A percentile compares a stretch with the other conserved stretches of the same genome.
phyloP scores from a whole-genome alignment of 2,329 filamentous ascomycete genomes.

The Penicillium expansum region DNA sequence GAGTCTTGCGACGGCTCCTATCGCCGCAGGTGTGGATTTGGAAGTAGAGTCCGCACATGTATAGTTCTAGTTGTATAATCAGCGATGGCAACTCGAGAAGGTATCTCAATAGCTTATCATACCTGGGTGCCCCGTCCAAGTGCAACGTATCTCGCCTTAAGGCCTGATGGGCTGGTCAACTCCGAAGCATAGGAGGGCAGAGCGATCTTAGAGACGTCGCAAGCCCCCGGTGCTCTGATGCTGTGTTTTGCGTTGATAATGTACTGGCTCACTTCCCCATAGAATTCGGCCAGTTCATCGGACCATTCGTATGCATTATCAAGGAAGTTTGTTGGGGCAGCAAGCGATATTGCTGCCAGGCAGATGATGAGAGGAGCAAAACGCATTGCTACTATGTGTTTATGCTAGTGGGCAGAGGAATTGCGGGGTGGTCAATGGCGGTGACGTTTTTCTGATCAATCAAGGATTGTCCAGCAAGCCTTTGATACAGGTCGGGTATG shows the following conservation, averaged over 20 bases:
- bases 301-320: constrained; percentile 39
- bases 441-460: neutral
- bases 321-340: constrained; percentile 35
- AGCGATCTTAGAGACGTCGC: constrained; percentile 34
- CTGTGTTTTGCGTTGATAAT: constrained; percentile 31
- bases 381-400: constrained; percentile 23
- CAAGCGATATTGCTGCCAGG: constrained; percentile 33
- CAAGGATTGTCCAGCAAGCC: constrained; percentile 5
- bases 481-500: constrained; percentile 9
- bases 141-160: constrained; percentile 71
- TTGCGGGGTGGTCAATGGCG: neutral
- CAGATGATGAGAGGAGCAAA: constrained; percentile 28
- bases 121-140: constrained; percentile 75
- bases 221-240: constrained; percentile 22
- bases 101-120: constrained; percentile 14
- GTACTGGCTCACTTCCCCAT: constrained; percentile 39
- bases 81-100: constrained; percentile 9
- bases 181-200: constrained; percentile 53
- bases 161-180: constrained; percentile 61
- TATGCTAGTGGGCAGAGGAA: constrained; percentile 8
- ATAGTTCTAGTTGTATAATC: constrained; percentile 67
- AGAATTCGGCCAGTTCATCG: constrained; percentile 41
- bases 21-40: constrained; percentile 59
- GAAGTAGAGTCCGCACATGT: constrained; percentile 67
- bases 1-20: constrained; percentile 76